Evolutionary conservation across 352 stramenopile genomes (phyloP).

Genomic region (Globisporangium barbulae): DNA sequence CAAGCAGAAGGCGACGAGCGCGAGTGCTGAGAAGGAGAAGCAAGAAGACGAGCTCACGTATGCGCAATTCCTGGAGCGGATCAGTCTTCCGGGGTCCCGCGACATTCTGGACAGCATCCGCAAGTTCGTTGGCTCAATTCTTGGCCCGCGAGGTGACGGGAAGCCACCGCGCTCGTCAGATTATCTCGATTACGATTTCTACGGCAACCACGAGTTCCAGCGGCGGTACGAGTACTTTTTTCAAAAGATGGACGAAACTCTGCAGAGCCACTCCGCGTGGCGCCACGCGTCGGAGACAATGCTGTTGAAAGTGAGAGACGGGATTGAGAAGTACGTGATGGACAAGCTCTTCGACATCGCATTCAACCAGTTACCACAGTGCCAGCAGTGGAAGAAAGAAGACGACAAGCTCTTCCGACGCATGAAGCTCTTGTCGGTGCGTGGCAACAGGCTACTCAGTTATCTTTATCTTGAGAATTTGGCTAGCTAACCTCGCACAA

Average conservation of each 20-base stretch:
- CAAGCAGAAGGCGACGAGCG: constrained; percentile 20
- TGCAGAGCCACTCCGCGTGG: constrained; percentile 60
- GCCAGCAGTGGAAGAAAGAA: constrained; percentile 64
- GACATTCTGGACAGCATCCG: constrained; percentile 75
- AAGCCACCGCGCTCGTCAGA: constrained; percentile 59
- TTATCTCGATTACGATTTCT: constrained; percentile 82
- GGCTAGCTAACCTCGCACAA: constrained; percentile 1
- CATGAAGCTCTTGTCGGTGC: constrained; percentile 82
- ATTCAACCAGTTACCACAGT: constrained; percentile 68
- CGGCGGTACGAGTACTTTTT: constrained; percentile 74
- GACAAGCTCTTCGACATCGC: constrained; percentile 82
- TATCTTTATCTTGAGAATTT: neutral
- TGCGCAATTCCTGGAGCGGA: constrained; percentile 68
- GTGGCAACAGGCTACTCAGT: neutral
- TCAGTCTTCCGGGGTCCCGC: constrained; percentile 66
- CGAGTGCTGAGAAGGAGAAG: constrained; percentile 19
- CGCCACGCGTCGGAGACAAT: constrained; percentile 58
- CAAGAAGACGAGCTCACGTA: constrained; percentile 62
- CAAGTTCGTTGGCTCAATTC: constrained; percentile 71
- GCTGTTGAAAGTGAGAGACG: constrained; percentile 65
- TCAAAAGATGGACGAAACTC: constrained; percentile 56
- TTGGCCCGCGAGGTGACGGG: constrained; percentile 74
- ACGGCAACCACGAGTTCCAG: constrained; percentile 65
- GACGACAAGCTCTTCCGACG: constrained; percentile 65
- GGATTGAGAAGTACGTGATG: constrained; percentile 92